phyloP scores from a whole-genome alignment of 352 stramenopile genomes.

The Pythium aphanidermatum region DNA sequence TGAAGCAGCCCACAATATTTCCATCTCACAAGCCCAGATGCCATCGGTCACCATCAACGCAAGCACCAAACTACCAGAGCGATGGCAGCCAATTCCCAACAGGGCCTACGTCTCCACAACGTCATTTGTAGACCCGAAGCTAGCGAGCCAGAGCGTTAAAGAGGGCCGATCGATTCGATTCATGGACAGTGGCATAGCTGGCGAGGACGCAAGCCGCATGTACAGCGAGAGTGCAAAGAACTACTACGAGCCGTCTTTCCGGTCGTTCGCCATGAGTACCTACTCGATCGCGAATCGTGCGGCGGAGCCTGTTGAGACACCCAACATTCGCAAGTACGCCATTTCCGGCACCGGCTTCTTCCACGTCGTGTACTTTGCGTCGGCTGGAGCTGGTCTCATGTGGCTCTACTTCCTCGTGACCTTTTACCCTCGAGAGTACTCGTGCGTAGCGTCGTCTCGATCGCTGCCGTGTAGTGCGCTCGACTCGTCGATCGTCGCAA shows the following conservation, averaged over 20 bases:
- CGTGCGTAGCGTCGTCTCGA: constrained; percentile 58
- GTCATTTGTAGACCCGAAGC: constrained; percentile 85
- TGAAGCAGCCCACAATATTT: constrained; percentile 69
- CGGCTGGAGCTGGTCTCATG: constrained; percentile 51
- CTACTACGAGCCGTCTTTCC: constrained; percentile 87
- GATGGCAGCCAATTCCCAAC: constrained; percentile 79
- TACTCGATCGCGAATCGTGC: constrained; percentile 87
- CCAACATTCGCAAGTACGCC: constrained; percentile 90
- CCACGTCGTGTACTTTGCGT: constrained; percentile 84
- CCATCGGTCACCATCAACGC: constrained; percentile 78
- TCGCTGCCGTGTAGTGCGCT: constrained; percentile 61
- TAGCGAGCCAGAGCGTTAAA: constrained; percentile 73
- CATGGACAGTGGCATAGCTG: constrained; percentile 78
- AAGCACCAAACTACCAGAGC: constrained; percentile 63
- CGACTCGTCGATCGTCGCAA: constrained; percentile 35
- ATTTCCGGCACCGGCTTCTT: constrained; percentile 83
- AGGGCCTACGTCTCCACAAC: constrained; percentile 80
- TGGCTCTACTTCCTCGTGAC: constrained; percentile 77
- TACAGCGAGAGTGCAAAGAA: constrained; percentile 82
- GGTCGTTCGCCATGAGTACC: constrained; percentile 85
- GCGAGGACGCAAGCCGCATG: constrained; percentile 72
- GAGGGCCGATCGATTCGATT: constrained; percentile 82
- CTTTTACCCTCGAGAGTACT: constrained; percentile 83
- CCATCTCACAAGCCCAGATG: constrained; percentile 85
- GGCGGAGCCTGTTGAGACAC: constrained; percentile 79